A percentile compares a stretch with the other conserved stretches of the same genome.
phyloP scores from a whole-genome alignment of 495 filamentous ascomycete genomes.

The Tuber aestivum region DNA sequence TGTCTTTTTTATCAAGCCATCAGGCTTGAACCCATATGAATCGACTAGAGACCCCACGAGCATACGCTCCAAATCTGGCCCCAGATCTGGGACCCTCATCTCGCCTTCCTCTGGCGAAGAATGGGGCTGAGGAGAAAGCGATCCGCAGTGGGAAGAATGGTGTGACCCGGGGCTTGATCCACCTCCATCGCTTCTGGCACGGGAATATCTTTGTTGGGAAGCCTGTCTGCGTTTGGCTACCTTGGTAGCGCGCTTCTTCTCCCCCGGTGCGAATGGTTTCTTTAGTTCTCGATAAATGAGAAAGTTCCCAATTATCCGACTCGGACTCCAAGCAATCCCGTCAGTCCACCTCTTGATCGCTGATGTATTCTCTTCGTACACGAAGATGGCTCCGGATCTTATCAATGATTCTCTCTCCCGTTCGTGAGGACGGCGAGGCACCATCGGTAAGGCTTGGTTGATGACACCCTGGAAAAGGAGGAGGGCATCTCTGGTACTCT shows the following conservation, averaged over 20 bases:
- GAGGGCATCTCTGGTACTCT: conserved; percentile 66
- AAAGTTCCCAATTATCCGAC: conserved; percentile 80
- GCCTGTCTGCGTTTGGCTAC: conserved; percentile 49
- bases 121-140: conserved; percentile 7
- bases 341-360: conserved; percentile 95
- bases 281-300: conserved; percentile 84
- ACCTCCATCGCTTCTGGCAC: conserved; percentile 3
- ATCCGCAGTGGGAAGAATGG: conserved; percentile 6
- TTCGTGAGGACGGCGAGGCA: conserved; percentile 78
- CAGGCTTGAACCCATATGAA: conserved; percentile 78
- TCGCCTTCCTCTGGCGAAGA: conserved; percentile 4
- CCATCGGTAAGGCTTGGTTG: conserved; percentile 60
- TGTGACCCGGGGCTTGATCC: conserved; percentile 7
- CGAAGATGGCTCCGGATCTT: conserved; percentile 75
- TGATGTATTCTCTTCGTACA: conserved; percentile 82
- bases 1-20: conserved; percentile 85
- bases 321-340: conserved; percentile 82
- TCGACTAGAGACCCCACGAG: conserved; percentile 77
- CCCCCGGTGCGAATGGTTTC: conserved; percentile 73
- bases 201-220: conserved; percentile 13
- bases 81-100: conserved; percentile 23
- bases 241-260: conserved; percentile 84
- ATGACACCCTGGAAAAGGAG: conserved; percentile 71
- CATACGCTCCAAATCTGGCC: conserved; percentile 55
- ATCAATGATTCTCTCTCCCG: conserved; percentile 68